Evolutionary conservation across 2,329 filamentous ascomycete species (phyloP), one percentile per base, ranked within the genome.

Genomic region (Pleoardoris graminearum): DNA sequence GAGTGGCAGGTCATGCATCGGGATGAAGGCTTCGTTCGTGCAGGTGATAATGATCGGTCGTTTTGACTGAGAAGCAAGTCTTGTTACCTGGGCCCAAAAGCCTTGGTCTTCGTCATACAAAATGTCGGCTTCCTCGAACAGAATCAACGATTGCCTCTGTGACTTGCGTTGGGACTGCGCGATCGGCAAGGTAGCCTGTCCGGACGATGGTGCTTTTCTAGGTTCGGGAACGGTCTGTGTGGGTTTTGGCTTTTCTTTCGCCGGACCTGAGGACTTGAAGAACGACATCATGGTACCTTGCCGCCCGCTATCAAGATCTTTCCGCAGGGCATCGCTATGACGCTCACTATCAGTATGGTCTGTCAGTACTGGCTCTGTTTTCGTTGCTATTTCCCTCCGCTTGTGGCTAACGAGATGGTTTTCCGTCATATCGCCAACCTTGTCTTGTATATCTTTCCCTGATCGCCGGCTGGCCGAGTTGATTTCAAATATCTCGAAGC

Each of bases 51-150:
- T 82, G 57, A 99, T 91, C 0, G 94, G 94, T 27, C 94, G 84
- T 73, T 91, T 96, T 0, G 94, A 97, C 62, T 91, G 88, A 8
- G 80, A 77, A 52, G 96, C 90, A 53, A 99, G 81, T 17, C 83
- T 82, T 38, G 89, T 79, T 3, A 97, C 83, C 0, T 90, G 94
- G 1, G 82, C 75, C 94, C 94, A 99, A 67, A 99, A 99, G 57
- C 93, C 88, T 72, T 91, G 93, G 70, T 99, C 94, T 69, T 97
- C 93, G 48, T 96, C 92, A 69, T 94, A 99, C 1, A 99, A 80
- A 14, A 97, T 77, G 67, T 99, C 95, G 0, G 91, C 91, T 73
- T 99, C 94, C 72, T 99, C 94, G 1, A 99, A 79, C 1, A 99
- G 79, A 56, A 99, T 97, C 17, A 99, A 77, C 0, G 93, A 97